Evolutionary conservation across 345 rosid species (phyloP).

Genomic region (Erucastrum elatum): DNA sequence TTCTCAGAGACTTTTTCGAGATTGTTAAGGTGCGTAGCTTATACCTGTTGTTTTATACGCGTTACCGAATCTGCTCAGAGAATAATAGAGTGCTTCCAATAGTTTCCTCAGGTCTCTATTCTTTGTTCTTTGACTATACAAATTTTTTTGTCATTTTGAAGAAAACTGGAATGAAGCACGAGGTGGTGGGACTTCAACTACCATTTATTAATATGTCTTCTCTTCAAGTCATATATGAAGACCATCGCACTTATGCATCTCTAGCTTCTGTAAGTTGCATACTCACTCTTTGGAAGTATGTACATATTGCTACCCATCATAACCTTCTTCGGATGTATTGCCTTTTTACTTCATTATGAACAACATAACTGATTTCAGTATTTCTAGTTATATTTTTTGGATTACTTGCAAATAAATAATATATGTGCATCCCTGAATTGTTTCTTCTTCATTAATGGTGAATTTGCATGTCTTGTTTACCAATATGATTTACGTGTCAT

Average conservation of each 20-base stretch:
- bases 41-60: slow-evolving; percentile 3
- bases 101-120: slow-evolving; percentile 14
- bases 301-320: slow-evolving; percentile 14
- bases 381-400: background rate
- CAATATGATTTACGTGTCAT: slow-evolving; percentile 15
- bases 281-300: slow-evolving; percentile 17
- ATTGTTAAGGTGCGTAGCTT: slow-evolving; percentile 65
- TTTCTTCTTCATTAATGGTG: slow-evolving; percentile 19
- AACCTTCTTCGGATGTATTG: slow-evolving; percentile 15
- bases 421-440: slow-evolving; percentile 13
- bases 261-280: slow-evolving; percentile 73
- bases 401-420: slow-evolving; percentile 15
- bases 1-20: slow-evolving; percentile 78
- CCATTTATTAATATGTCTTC: slow-evolving; percentile 79
- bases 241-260: slow-evolving; percentile 91
- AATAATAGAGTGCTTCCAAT: slow-evolving; percentile 6
- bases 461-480: slow-evolving; percentile 1
- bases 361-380: slow-evolving; percentile 15
- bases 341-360: background rate
- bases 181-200: slow-evolving; percentile 70
- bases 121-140: slow-evolving; percentile 4
- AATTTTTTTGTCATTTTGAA: slow-evolving; percentile 39
- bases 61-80: slow-evolving; percentile 14
- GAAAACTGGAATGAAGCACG: slow-evolving; percentile 87
- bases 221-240: slow-evolving; percentile 81